Percentiles rank a stretch among this genome's conserved stretches.
These are phyloP conservation scores for Sporothrix euskadiensis DNA, from an alignment of 2,329 filamentous ascomycete genomes.

Conservation along the genomic window DNA sequence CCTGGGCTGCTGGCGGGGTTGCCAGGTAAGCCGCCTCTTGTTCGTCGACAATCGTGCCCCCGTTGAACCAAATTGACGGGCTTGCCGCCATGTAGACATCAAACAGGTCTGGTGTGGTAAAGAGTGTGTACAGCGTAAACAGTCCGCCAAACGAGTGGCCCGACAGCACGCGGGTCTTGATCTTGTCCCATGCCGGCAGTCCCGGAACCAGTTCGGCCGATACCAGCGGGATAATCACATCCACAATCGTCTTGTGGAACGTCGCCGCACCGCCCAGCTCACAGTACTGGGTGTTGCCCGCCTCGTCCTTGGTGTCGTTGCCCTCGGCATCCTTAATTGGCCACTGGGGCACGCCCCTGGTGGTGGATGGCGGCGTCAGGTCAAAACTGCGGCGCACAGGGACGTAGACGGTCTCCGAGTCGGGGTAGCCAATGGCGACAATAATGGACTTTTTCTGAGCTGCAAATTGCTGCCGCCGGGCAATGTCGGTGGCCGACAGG, in stretches of 20 bases:
- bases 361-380: conserved; percentile 28
- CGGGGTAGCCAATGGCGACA: conserved; percentile 29
- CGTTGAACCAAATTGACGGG: conserved; percentile 31
- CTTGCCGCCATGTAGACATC: conserved; percentile 27
- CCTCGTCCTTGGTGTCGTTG: background rate
- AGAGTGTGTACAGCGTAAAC: conserved; percentile 27
- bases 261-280: conserved; percentile 13
- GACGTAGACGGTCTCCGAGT: conserved; percentile 8
- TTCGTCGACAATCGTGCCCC: conserved; percentile 16
- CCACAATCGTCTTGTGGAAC: background rate
- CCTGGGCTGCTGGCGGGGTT: background rate
- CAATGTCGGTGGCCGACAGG: conserved; percentile 28
- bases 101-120: conserved; percentile 29
- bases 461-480: conserved; percentile 23
- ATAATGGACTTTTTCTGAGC: conserved; percentile 23
- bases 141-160: conserved; percentile 31
- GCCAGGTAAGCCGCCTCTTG: background rate
- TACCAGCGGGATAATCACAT: conserved; percentile 17
- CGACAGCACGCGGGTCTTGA: conserved; percentile 25
- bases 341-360: background rate
- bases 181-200: conserved; percentile 20
- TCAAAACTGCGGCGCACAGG: conserved; percentile 16
- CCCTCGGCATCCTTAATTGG: conserved; percentile 16
- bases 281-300: background rate
- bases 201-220: conserved; percentile 7